Evolutionary conservation across 805 yeast species (phyloP).

Genomic region (Pichia scutulata): DNA sequence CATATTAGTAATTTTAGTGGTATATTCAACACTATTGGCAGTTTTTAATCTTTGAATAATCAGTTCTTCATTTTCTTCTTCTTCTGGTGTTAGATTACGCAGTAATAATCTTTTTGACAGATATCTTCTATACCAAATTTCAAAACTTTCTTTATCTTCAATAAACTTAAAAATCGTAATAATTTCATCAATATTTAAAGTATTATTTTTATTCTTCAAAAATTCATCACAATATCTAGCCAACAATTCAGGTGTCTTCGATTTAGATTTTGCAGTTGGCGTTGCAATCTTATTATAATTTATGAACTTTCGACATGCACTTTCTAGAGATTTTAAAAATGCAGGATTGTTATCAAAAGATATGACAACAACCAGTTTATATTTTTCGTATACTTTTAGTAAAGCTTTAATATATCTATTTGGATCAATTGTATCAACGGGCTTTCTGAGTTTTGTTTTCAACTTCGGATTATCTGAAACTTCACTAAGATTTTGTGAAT

Average conservation of each 20-base stretch:
- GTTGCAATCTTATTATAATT: constrained; percentile 77
- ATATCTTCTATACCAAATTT: constrained; percentile 81
- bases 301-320: constrained; percentile 79
- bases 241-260: constrained; percentile 87
- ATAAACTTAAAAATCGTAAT: constrained; percentile 82
- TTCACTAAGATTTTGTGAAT: constrained; percentile 1
- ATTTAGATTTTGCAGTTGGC: constrained; percentile 46
- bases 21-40: constrained; percentile 86
- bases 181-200: constrained; percentile 75
- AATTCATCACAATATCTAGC: constrained; percentile 85
- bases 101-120: constrained; percentile 79
- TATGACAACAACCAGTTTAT: constrained; percentile 50
- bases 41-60: constrained; percentile 81
- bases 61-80: constrained; percentile 77
- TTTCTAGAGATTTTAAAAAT: constrained; percentile 81
- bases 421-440: constrained; percentile 40
- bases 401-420: constrained; percentile 73
- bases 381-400: constrained; percentile 61
- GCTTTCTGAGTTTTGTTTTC: constrained; percentile 6
- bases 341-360: constrained; percentile 70
- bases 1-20: constrained; percentile 92
- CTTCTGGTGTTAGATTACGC: constrained; percentile 69
- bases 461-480: not conserved
- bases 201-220: constrained; percentile 68
- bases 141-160: constrained; percentile 93